Conservation (phyloP, 805 yeast genomes). For the Candida boleticola region DNA sequence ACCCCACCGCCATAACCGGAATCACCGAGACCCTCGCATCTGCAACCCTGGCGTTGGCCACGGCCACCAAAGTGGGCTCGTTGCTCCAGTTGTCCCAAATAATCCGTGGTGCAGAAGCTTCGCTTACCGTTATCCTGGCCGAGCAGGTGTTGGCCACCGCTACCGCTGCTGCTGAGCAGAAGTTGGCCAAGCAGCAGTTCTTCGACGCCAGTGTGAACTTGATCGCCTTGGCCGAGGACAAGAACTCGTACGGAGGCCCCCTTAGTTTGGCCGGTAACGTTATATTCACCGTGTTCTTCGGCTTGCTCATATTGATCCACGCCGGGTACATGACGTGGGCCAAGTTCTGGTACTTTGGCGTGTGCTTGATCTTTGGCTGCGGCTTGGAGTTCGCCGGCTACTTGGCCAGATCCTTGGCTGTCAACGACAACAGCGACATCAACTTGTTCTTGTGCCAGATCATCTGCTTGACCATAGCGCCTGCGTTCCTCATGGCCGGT, state of each 20-base stretch:
- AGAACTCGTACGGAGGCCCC: conserved; percentile 36
- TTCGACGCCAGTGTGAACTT: conserved; percentile 19
- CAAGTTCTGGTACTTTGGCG: conserved; percentile 65
- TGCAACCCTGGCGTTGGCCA: conserved; percentile 12
- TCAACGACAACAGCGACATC: conserved; percentile 25
- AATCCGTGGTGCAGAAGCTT: conserved; percentile 31
- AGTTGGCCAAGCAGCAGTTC: conserved; percentile 18
- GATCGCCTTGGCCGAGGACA: conserved; percentile 11
- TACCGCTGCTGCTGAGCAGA: conserved; percentile 19
- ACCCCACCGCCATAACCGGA: conserved; percentile 22
- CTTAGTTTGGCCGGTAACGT: conserved; percentile 56
- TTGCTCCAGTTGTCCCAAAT: conserved; percentile 17
- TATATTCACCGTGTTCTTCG: conserved; percentile 56
- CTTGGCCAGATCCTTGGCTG: conserved; percentile 53
- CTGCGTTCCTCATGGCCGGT: conserved; percentile 84
- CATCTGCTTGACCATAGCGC: conserved; percentile 70
- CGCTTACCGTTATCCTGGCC: conserved; percentile 26
- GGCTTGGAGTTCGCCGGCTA: conserved; percentile 69
- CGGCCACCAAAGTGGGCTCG: conserved; percentile 19
- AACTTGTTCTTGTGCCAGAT: conserved; percentile 60
- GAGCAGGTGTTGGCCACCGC: conserved; percentile 32
- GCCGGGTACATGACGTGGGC: conserved; percentile 35
- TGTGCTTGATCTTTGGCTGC: conserved; percentile 54
- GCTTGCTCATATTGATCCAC: conserved; percentile 29
- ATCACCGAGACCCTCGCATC: conserved; percentile 13